Conservation (phyloP, 805 yeast species). For the Saccharomycopsis malanga region DNA sequence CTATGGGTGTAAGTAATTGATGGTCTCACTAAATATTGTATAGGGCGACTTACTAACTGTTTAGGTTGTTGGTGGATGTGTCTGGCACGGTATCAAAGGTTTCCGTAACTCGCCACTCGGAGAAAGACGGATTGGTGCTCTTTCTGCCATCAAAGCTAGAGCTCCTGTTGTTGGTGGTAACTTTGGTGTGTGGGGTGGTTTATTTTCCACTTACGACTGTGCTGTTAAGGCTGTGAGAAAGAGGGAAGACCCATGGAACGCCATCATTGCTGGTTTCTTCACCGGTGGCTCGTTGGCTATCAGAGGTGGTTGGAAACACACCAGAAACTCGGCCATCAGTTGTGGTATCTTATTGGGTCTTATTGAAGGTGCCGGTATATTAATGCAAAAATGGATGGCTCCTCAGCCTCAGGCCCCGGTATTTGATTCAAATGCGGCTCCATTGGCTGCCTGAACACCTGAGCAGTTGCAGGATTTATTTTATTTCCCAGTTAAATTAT, state of each 20-base stretch:
- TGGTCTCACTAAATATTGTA: not conserved
- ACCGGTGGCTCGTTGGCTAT: conserved; percentile 97
- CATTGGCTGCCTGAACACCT: conserved; percentile 16
- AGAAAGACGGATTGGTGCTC: conserved; percentile 85
- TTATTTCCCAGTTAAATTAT: too few species aligned
- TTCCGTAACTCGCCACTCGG: conserved; percentile 97
- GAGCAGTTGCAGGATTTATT: too few species aligned
- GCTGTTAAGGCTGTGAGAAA: conserved; percentile 90
- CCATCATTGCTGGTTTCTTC: conserved; percentile 94
- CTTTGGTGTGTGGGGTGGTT: conserved; percentile 99
- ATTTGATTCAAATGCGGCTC: conserved; percentile 16
- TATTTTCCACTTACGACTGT: conserved; percentile 93
- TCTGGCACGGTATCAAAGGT: conserved; percentile 99
- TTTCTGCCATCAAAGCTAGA: conserved; percentile 87
- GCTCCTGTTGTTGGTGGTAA: conserved; percentile 99
- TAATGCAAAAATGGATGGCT: conserved; percentile 87
- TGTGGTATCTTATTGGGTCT: conserved; percentile 97
- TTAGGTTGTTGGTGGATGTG: conserved; percentile 81
- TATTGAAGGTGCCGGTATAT: conserved; percentile 96
- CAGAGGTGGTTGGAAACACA: conserved; percentile 98
- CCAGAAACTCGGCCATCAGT: conserved; percentile 92
- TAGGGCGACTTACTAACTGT: not conserved
- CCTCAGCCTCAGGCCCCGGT: conserved; percentile 15
- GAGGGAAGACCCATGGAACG: conserved; percentile 98
- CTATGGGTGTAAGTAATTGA: conserved; percentile 76